These are phyloP conservation scores for Zychaea mexicana DNA, from an alignment of 371 early-diverging fungal species.

Conservation along the genomic window DNA sequence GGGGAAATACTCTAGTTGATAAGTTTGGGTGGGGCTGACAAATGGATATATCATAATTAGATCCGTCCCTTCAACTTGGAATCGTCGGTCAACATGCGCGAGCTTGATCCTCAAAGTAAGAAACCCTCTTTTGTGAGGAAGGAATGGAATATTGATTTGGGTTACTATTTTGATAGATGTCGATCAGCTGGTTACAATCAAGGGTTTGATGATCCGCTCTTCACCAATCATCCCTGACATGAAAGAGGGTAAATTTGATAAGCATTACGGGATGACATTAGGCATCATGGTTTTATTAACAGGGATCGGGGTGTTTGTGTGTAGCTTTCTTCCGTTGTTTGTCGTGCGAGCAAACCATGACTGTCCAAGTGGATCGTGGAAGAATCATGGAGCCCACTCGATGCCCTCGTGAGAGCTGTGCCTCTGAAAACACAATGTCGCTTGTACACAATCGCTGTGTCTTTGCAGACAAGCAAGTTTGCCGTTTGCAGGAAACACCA, in stretches of 20 bases:
- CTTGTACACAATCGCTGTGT: slow-evolving; percentile 93
- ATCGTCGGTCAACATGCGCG: slow-evolving; percentile 86
- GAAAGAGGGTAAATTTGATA: slow-evolving; percentile 64
- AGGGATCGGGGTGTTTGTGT: too few species aligned
- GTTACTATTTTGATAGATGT: slow-evolving; percentile 68
- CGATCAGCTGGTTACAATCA: slow-evolving; percentile 95
- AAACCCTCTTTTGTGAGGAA: not conserved
- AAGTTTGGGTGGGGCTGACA: not conserved
- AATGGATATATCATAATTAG: slow-evolving; percentile 33
- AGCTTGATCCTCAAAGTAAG: slow-evolving; percentile 86
- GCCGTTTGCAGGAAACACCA: slow-evolving; percentile 98
- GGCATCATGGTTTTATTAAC: not conserved
- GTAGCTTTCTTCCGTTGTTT: slow-evolving; percentile 91
- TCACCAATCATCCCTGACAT: slow-evolving; percentile 96
- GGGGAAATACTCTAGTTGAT: not conserved
- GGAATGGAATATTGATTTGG: not conserved
- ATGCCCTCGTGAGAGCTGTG: slow-evolving; percentile 86
- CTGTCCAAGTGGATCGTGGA: slow-evolving; percentile 90
- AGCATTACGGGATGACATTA: not conserved
- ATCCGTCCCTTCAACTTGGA: slow-evolving; percentile 94
- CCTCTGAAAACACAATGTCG: slow-evolving; percentile 79
- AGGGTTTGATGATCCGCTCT: slow-evolving; percentile 95
- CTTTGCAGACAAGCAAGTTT: slow-evolving; percentile 97
- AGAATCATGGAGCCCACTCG: slow-evolving; percentile 91
- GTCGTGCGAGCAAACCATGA: slow-evolving; percentile 82